These are phyloP conservation scores for Aspergillus candidus DNA, from an alignment of 2,329 filamentous ascomycete species.

Conservation along the genomic window DNA sequence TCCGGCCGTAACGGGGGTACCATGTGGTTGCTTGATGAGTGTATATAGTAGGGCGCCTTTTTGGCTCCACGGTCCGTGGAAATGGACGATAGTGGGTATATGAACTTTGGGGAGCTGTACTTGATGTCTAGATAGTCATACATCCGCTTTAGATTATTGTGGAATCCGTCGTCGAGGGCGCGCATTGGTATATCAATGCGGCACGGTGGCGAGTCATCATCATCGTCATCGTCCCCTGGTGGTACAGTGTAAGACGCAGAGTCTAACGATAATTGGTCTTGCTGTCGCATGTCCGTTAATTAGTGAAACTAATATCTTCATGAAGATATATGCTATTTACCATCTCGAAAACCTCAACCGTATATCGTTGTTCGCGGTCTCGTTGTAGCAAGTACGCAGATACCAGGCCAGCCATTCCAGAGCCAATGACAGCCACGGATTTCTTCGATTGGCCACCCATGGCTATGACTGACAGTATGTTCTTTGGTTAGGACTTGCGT, in stretches of 20 bases:
- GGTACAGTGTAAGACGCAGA: conserved; percentile 39
- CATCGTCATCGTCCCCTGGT: conserved; percentile 5
- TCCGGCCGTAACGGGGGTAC: conserved; percentile 41
- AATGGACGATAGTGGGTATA: conserved; percentile 49
- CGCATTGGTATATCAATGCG: conserved; percentile 49
- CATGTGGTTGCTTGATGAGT: conserved; percentile 51
- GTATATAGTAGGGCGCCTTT: conserved; percentile 43
- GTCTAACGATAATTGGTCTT: conserved; percentile 40
- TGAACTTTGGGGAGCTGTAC: conserved; percentile 41
- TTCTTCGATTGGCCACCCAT: too few species aligned
- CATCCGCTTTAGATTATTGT: conserved; percentile 51
- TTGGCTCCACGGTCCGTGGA: conserved; percentile 19
- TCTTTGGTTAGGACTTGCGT: too few species aligned
- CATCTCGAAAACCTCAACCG: neutral
- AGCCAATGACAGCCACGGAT: neutral
- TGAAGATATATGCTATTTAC: neutral
- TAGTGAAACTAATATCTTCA: too few species aligned
- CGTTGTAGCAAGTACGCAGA: neutral
- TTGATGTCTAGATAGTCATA: conserved; percentile 50
- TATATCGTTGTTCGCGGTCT: neutral
- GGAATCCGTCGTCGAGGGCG: conserved; percentile 49
- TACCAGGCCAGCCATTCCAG: neutral
- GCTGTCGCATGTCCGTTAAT: conserved; percentile 23
- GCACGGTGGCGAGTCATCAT: conserved; percentile 9
- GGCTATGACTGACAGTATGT: too few species aligned